These are phyloP conservation scores for Yamadazyma atlantica DNA, from an alignment of 1,139 yeast genomes.

Conservation along the genomic window DNA sequence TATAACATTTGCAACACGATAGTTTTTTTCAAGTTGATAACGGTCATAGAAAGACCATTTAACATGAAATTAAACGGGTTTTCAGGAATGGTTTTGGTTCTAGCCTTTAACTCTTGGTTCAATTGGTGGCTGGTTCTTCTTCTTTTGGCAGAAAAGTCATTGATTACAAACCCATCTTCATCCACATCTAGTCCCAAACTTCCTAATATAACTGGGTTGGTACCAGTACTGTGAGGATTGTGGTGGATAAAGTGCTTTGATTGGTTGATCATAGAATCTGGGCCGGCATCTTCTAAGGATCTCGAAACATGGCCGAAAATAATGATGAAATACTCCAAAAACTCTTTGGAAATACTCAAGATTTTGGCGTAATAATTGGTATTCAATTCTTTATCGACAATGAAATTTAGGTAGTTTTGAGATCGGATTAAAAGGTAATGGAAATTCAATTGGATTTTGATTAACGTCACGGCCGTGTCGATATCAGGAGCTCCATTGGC, in stretches of 20 bases:
- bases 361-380: conserved; percentile 37
- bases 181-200: conserved; percentile 38
- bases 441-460: conserved; percentile 45
- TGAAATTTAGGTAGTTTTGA: conserved; percentile 46
- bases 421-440: conserved; percentile 46
- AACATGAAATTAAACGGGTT: conserved; percentile 46
- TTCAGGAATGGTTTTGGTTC: conserved; percentile 30
- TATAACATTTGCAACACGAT: conserved; percentile 47
- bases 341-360: conserved; percentile 39
- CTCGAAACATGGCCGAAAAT: conserved; percentile 36
- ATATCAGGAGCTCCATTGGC: conserved; percentile 41
- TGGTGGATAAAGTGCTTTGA: conserved; percentile 18
- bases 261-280: conserved; percentile 2
- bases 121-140: conserved; percentile 20
- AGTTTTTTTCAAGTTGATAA: conserved; percentile 46
- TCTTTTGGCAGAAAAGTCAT: conserved; percentile 46
- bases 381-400: conserved; percentile 45
- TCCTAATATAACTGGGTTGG: conserved; percentile 29
- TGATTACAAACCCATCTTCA: conserved; percentile 49
- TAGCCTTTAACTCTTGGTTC: conserved; percentile 10
- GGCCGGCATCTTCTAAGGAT: conserved; percentile 7
- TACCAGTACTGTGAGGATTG: conserved; percentile 20
- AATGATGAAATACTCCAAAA: conserved; percentile 38
- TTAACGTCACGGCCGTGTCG: conserved; percentile 40
- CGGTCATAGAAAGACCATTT: conserved; percentile 46